phyloP scores from a whole-genome alignment of 2,329 filamentous ascomycete genomes.

The Clonostachys byssicola region DNA sequence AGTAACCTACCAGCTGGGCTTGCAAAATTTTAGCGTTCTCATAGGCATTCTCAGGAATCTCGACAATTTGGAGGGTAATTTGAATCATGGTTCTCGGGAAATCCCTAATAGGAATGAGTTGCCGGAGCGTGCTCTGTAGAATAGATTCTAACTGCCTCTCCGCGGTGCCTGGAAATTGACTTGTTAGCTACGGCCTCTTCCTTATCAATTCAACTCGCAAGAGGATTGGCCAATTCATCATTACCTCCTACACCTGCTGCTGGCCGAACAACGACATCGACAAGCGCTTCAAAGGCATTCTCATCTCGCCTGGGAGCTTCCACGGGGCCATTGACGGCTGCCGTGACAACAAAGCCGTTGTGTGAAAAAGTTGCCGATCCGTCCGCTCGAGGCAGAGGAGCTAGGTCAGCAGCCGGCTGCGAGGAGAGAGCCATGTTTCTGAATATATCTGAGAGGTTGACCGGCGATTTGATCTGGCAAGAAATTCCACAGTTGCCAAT shows the following conservation, averaged over 20 bases:
- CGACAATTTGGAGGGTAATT: slow-evolving; percentile 72
- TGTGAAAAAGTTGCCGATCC: slow-evolving; percentile 76
- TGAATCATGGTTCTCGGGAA: slow-evolving; percentile 78
- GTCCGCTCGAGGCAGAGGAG: slow-evolving; percentile 66
- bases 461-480: not conserved
- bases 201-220: no score
- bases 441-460: slow-evolving; percentile 1
- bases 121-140: slow-evolving; percentile 66
- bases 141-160: slow-evolving; percentile 81
- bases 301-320: slow-evolving; percentile 88
- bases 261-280: slow-evolving; percentile 88
- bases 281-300: slow-evolving; percentile 81
- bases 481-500: no score
- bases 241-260: slow-evolving; percentile 77
- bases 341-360: slow-evolving; percentile 75
- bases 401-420: slow-evolving; percentile 48
- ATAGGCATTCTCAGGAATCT: slow-evolving; percentile 64
- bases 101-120: slow-evolving; percentile 69
- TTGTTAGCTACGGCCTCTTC: slow-evolving; percentile 8
- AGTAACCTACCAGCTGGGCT: slow-evolving; percentile 50
- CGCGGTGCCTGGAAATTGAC: slow-evolving; percentile 51
- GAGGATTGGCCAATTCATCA: slow-evolving; percentile 15
- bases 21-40: slow-evolving; percentile 56
- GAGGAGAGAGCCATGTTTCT: slow-evolving; percentile 36
- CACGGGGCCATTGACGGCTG: slow-evolving; percentile 87